phyloP scores from a whole-genome alignment of 2,329 filamentous ascomycete species.

The Alternaria conjuncta region DNA sequence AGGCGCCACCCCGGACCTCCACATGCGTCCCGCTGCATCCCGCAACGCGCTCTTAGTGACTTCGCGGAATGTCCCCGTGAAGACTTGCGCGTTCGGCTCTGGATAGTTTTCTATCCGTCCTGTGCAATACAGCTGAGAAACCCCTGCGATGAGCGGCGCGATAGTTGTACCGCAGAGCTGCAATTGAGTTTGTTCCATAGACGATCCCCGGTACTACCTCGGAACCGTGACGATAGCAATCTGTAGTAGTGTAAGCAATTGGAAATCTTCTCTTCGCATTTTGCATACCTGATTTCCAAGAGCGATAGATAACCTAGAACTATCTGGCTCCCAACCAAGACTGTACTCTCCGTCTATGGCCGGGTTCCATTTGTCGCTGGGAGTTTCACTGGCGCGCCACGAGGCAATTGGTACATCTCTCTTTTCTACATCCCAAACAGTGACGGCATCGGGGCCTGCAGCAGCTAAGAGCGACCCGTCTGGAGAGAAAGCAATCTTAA shows the following conservation, averaged over 20 bases:
- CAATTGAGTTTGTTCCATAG: not conserved
- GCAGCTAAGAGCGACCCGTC: conserved; percentile 53
- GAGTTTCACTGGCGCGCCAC: conserved; percentile 42
- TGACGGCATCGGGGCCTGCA: conserved; percentile 52
- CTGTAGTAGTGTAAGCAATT: conserved; percentile 23
- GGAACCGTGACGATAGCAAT: conserved; percentile 45
- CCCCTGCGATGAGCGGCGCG: not conserved
- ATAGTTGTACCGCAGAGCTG: not conserved
- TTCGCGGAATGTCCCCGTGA: conserved; percentile 10
- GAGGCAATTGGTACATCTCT: conserved; percentile 43
- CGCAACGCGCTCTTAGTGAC: conserved; percentile 24
- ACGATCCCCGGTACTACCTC: conserved; percentile 23
- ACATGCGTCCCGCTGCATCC: conserved; percentile 27
- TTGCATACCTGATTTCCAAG: conserved; percentile 47
- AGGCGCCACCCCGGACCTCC: conserved; percentile 25
- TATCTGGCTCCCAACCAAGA: conserved; percentile 49
- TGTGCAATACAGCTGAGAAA: not conserved
- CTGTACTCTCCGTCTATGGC: conserved; percentile 43
- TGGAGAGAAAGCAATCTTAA: conserved; percentile 54
- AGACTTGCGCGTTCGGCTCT: not conserved
- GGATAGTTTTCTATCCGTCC: not conserved
- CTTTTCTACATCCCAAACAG: conserved; percentile 52
- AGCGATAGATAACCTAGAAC: conserved; percentile 46
- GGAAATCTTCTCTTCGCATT: not conserved
- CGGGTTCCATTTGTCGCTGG: conserved; percentile 40